phyloP scores from a whole-genome alignment of 176 grass and related monocot genomes.

The Carex pumila region DNA sequence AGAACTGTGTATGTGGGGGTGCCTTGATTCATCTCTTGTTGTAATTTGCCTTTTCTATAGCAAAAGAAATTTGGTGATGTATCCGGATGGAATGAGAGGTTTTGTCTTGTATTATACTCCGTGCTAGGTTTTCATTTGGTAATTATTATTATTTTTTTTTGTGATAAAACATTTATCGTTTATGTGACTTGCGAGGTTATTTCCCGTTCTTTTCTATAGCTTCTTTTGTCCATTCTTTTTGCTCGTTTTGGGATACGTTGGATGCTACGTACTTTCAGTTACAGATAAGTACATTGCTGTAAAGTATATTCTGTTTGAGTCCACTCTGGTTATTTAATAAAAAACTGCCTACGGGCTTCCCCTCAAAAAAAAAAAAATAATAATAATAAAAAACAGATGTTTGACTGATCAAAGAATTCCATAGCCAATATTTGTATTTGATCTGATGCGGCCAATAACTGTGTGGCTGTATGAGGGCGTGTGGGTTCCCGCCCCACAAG shows the following conservation, averaged over 20 bases:
- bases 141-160: neutral
- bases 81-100: constrained; percentile 17
- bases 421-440: neutral
- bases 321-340: neutral
- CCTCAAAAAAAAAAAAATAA: too few relatives aligned
- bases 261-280: neutral
- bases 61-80: constrained; percentile 25
- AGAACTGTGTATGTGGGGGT: constrained; percentile 7
- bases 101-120: constrained; percentile 15
- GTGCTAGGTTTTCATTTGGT: constrained; percentile 4
- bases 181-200: neutral
- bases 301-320: neutral
- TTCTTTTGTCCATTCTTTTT: neutral
- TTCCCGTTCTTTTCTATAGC: neutral
- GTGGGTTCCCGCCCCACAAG: neutral
- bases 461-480: neutral
- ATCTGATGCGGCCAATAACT: neutral
- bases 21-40: constrained; percentile 3
- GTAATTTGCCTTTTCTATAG: constrained; percentile 24
- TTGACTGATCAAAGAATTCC: neutral
- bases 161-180: neutral
- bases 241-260: neutral
- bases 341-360: too few relatives aligned
- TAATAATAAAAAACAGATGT: neutral
- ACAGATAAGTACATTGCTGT: neutral